Evolutionary conservation across 768 basidiomycete genomes (phyloP), one percentile per base, ranked within the genome.

Genomic region (Suillus subalutaceus): DNA sequence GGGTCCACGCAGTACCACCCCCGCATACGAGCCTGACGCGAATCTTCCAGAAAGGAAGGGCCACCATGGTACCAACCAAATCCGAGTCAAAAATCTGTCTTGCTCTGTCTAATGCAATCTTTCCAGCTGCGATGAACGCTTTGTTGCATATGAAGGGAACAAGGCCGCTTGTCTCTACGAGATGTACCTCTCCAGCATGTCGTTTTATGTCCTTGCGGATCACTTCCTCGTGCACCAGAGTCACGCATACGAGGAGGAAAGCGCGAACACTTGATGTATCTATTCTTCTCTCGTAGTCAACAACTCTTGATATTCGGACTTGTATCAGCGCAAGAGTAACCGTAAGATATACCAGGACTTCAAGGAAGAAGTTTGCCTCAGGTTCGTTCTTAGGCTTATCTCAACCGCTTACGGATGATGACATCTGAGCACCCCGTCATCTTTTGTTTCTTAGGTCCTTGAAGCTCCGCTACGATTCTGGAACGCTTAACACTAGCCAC

Each of bases 151-250:
- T 74, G 94, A 94, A 5, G 93, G 89, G 2, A 96, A 96, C 81
- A 96, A 96, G 76, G 94, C 94, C 1, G 93, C 94, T 10, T 96
- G 94, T 73, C 82, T 95, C 43, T 95, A 91, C 74, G 94, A 94
- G 75, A 92, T 96, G 87, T 94, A 93, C 78, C 80, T 96, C 8
- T 89, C 92, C 15, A 94, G 94, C 4, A 85, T 94, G 46, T 88
- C 88, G 26, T 95, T 88, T 32, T 93, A 90, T 73, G 92, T 96
- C 35, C 84, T 96, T 15, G 81, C 90, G 13, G 26, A 26, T 26
- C 26, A 96, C 76, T 96, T 96, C 72, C 81, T 96, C 67, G 87
- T 95, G 26, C 26, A 26, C 75, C 93, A 94, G 79, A 92, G 88
- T 67, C 94, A 95, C 71, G 76, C 81, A 23, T 95, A 94, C 71